Evolutionary conservation across 2,329 filamentous ascomycete species (phyloP).

Genomic region (Pseudocercospora fuligena): DNA sequence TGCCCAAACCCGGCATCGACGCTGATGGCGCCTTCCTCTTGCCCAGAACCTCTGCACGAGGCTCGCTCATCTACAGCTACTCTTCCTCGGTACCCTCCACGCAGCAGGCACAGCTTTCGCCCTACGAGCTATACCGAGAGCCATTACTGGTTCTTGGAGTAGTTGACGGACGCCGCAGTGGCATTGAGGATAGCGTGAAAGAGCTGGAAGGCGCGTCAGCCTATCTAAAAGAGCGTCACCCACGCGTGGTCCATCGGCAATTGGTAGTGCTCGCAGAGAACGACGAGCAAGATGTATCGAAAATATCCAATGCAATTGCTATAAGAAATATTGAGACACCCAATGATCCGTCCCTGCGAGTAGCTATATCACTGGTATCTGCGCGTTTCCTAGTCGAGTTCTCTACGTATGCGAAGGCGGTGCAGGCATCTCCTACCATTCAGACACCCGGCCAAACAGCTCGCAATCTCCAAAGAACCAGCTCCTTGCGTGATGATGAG

Average conservation of each 20-base stretch:
- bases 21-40: conserved; percentile 59
- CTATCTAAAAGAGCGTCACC: conserved; percentile 39
- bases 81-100: conserved; percentile 78
- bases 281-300: conserved; percentile 18
- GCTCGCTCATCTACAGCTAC: conserved; percentile 86
- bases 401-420: conserved; percentile 53
- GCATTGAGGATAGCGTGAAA: conserved; percentile 54
- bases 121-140: conserved; percentile 89
- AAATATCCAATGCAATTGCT: conserved; percentile 24
- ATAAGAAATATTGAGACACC: conserved; percentile 24
- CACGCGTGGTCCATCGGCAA: conserved; percentile 41
- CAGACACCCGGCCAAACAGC: conserved; percentile 68
- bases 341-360: conserved; percentile 44
- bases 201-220: conserved; percentile 38
- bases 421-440: conserved; percentile 65
- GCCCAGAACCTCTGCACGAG: conserved; percentile 82
- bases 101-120: conserved; percentile 77
- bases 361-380: conserved; percentile 52
- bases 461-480: conserved; percentile 49
- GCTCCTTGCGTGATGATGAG: conserved; percentile 32
- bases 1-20: background rate
- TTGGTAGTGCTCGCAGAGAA: conserved; percentile 33
- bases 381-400: conserved; percentile 53
- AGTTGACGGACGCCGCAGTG: conserved; percentile 72
- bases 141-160: conserved; percentile 82